Evolutionary conservation across 1,139 yeast species (phyloP).

Genomic region (Debaryomycetaceae sp.): DNA sequence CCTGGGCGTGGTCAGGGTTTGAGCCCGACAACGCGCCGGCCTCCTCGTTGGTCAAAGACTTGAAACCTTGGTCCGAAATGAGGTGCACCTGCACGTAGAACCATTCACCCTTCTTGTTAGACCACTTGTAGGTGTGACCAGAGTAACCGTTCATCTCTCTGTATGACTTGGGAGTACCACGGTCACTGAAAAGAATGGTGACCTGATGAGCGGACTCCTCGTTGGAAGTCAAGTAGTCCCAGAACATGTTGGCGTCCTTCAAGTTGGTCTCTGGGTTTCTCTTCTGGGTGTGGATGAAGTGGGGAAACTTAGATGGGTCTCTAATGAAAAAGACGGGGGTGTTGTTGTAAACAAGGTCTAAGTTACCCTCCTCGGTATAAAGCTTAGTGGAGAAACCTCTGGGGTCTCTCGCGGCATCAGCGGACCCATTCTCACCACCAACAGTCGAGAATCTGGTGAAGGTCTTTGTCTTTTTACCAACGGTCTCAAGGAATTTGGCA

Average conservation of each 20-base stretch:
- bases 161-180: constrained; percentile 66
- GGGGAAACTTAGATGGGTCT: constrained; percentile 85
- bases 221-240: constrained; percentile 63
- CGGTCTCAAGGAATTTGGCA: constrained; percentile 65
- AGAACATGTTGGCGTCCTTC: constrained; percentile 71
- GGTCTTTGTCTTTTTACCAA: constrained; percentile 73
- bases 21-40: constrained; percentile 55
- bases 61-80: constrained; percentile 56
- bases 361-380: constrained; percentile 83
- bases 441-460: constrained; percentile 83
- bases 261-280: constrained; percentile 78
- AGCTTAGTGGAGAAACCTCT: constrained; percentile 82
- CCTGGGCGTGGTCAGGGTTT: constrained; percentile 62
- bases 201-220: constrained; percentile 67
- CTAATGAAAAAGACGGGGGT: constrained; percentile 85
- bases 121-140: constrained; percentile 69
- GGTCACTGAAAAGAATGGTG: constrained; percentile 56
- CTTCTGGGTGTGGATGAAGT: constrained; percentile 82
- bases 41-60: constrained; percentile 52
- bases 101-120: constrained; percentile 64
- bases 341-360: constrained; percentile 87
- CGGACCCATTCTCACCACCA: constrained; percentile 81
- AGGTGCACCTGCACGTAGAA: constrained; percentile 63
- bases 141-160: constrained; percentile 70
- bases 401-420: constrained; percentile 88